A percentile compares a stretch with the other conserved stretches of the same genome.
Conservation (phyloP, 345 rosid genomes). For the Eucalyptus dawsonii region DNA sequence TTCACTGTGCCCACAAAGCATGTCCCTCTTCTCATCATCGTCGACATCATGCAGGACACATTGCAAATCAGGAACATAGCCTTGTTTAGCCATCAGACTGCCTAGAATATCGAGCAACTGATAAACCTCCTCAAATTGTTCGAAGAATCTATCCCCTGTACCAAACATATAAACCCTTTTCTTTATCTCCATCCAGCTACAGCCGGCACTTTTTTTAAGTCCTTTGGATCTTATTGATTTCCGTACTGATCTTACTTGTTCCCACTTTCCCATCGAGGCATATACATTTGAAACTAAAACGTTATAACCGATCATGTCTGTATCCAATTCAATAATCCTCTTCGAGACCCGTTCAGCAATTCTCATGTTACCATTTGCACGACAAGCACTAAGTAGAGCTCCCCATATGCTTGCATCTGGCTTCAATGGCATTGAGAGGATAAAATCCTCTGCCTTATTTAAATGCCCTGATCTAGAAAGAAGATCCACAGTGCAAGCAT, state of each 20-base stretch:
- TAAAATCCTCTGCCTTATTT: conserved; percentile 30
- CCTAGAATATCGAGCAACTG: conserved; percentile 24
- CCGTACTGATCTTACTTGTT: conserved; percentile 41
- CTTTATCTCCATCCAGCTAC: conserved; percentile 63
- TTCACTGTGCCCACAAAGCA: conserved; percentile 58
- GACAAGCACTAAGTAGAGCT: conserved; percentile 58
- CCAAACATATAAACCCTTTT: conserved; percentile 41
- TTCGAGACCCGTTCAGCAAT: conserved; percentile 42
- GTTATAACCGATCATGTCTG: conserved; percentile 40
- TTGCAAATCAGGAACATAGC: conserved; percentile 44
- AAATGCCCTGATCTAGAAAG: conserved; percentile 52
- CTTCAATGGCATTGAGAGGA: conserved; percentile 41
- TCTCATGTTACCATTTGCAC: conserved; percentile 33
- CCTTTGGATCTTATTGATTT: conserved; percentile 41
- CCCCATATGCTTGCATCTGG: conserved; percentile 55
- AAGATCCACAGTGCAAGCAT: conserved; percentile 66
- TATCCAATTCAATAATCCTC: conserved; percentile 39
- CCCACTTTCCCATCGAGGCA: conserved; percentile 55
- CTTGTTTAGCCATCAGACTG: conserved; percentile 39
- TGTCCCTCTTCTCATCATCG: conserved; percentile 47
- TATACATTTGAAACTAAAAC: conserved; percentile 54
- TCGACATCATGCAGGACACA: conserved; percentile 43
- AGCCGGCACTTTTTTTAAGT: conserved; percentile 46
- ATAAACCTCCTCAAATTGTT: conserved; percentile 35
- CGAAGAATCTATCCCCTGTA: conserved; percentile 27